Evolutionary conservation across 2,329 filamentous ascomycete species (phyloP).

Genomic region (Eutypella sp.): DNA sequence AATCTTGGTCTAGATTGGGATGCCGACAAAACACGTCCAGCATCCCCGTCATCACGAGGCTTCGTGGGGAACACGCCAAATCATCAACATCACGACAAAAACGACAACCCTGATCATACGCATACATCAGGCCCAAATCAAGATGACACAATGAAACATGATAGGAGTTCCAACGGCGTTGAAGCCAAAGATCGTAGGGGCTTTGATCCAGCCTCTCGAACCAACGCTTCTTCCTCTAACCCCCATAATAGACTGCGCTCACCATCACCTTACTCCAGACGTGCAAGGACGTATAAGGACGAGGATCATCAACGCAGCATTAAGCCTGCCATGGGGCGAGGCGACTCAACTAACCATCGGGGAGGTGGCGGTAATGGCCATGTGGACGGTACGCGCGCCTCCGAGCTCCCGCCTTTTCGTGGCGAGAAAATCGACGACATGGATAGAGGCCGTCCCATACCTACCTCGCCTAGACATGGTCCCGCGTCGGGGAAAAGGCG

Average conservation of each 20-base stretch:
- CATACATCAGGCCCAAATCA: slow-evolving; percentile 21
- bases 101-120: slow-evolving; percentile 13
- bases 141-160: slow-evolving; percentile 39
- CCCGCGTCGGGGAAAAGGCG: slow-evolving; percentile 35
- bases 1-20: background rate
- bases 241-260: slow-evolving; percentile 18
- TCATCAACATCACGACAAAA: background rate
- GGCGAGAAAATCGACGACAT: slow-evolving; percentile 14
- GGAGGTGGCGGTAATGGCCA: slow-evolving; percentile 33
- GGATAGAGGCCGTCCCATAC: slow-evolving; percentile 27
- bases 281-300: slow-evolving; percentile 17
- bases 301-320: slow-evolving; percentile 10
- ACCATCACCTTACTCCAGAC: slow-evolving; percentile 18
- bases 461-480: slow-evolving; percentile 22
- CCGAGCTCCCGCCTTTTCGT: slow-evolving; percentile 13
- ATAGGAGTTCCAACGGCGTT: slow-evolving; percentile 30
- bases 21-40: background rate
- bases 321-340: slow-evolving; percentile 27
- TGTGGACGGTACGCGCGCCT: slow-evolving; percentile 17
- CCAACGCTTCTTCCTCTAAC: slow-evolving; percentile 12
- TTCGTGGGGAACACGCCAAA: no score
- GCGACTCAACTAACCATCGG: slow-evolving; percentile 30
- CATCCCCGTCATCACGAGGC: background rate
- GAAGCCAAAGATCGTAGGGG: slow-evolving; percentile 32
- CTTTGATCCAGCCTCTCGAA: slow-evolving; percentile 23